These are phyloP conservation scores for Penicillium verrucosum DNA, from an alignment of 2,329 filamentous ascomycete genomes.

Conservation along the genomic window DNA sequence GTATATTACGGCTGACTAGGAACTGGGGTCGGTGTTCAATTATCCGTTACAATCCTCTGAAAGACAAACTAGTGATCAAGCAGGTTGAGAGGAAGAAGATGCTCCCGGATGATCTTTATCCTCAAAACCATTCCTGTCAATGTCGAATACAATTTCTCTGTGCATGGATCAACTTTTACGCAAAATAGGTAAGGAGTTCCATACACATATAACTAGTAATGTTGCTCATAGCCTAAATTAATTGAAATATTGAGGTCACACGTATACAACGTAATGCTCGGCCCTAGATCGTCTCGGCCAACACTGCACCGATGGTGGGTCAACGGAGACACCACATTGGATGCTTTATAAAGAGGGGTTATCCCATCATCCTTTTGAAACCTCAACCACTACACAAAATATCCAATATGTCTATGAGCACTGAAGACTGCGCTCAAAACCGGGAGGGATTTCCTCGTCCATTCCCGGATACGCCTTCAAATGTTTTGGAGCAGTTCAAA, in stretches of 20 bases:
- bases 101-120: neutral
- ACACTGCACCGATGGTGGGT: constrained; percentile 5
- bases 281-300: neutral
- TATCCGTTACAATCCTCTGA: too few species aligned
- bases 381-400: neutral
- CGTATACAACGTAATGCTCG: neutral
- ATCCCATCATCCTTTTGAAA: neutral
- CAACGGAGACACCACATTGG: neutral
- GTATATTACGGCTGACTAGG: too few species aligned
- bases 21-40: too few species aligned
- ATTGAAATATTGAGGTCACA: neutral
- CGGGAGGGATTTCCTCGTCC: constrained; percentile 40
- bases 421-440: constrained; percentile 28
- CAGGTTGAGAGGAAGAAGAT: too few species aligned
- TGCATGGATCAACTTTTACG: neutral
- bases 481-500: constrained; percentile 47
- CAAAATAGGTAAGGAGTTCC: too few species aligned
- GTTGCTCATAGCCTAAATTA: neutral
- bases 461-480: constrained; percentile 40
- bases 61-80: too few species aligned
- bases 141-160: neutral
- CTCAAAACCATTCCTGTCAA: neutral
- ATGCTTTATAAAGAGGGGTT: neutral
- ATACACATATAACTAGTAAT: too few species aligned
- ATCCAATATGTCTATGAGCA: constrained; percentile 39